Conservation (phyloP, 331 rosid genomes). For the Phaseolus coccineus region DNA sequence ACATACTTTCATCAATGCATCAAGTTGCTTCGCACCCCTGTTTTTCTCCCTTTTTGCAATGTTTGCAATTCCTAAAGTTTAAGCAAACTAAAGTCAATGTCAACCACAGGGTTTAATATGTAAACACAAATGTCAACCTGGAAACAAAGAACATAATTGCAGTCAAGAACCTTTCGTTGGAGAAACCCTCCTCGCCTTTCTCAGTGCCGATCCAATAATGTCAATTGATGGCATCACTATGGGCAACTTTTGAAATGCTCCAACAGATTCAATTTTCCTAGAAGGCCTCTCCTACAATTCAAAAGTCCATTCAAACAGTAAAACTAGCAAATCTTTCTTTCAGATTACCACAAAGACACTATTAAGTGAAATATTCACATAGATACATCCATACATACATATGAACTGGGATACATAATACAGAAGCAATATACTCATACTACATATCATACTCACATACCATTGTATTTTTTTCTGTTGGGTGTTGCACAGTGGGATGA, state of each 20-base stretch:
- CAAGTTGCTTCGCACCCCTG: constrained; percentile 96
- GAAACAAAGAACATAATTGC: constrained; percentile 26
- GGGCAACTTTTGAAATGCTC: constrained; percentile 96
- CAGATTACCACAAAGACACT: not conserved
- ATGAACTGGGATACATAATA: no score
- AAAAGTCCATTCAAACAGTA: constrained; percentile 37
- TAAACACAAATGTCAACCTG: constrained; percentile 32
- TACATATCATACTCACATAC: not conserved
- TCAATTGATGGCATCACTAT: constrained; percentile 92
- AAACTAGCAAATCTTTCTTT: not conserved
- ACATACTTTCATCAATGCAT: constrained; percentile 95
- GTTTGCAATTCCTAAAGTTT: constrained; percentile 76
- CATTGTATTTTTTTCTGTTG: constrained; percentile 51
- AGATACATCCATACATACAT: not conserved
- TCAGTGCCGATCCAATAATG: constrained; percentile 82
- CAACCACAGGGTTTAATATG: constrained; percentile 34
- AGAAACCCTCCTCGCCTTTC: constrained; percentile 75
- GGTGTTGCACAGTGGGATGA: constrained; percentile 52
- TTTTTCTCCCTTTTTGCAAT: constrained; percentile 94
- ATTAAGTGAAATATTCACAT: not conserved
- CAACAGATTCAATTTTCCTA: constrained; percentile 61
- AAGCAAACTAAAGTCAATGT: constrained; percentile 34
- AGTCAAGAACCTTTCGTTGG: constrained; percentile 77
- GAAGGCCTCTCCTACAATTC: constrained; percentile 61
- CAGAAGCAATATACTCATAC: not conserved